These are phyloP conservation scores for Cotoneaster glaucophyllus DNA, from an alignment of 306 rosid species.

Conservation along the genomic window DNA sequence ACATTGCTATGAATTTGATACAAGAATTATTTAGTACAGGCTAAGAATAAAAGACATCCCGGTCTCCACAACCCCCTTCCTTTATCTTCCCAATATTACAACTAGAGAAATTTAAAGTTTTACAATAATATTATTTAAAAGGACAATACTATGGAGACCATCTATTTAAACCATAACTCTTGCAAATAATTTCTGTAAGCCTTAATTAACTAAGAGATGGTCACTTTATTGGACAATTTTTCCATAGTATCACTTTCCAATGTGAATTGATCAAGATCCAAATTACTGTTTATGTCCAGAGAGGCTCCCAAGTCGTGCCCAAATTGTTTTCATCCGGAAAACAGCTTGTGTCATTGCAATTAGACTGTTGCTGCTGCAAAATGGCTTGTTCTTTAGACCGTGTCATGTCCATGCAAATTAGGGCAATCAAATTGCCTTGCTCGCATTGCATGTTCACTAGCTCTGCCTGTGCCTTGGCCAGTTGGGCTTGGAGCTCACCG, in stretches of 20 bases:
- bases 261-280: background rate
- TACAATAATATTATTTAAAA: background rate
- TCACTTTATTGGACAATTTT: background rate
- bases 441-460: slow-evolving; percentile 64
- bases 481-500: slow-evolving; percentile 73
- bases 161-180: background rate
- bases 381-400: slow-evolving; percentile 33
- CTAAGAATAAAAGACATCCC: background rate
- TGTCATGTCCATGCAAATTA: slow-evolving; percentile 74
- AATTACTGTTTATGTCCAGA: slow-evolving; percentile 37
- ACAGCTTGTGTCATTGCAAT: slow-evolving; percentile 33
- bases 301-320: slow-evolving; percentile 59
- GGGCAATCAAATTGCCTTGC: slow-evolving; percentile 66
- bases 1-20: background rate
- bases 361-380: slow-evolving; percentile 38
- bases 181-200: background rate
- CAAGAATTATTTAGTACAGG: background rate
- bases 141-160: no score
- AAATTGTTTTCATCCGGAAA: slow-evolving; percentile 45
- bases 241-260: background rate
- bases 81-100: no score
- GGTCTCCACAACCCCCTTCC: background rate
- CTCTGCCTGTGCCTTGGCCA: slow-evolving; percentile 87
- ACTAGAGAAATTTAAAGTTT: background rate
- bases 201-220: no score